Conservation (phyloP, 257 asterid species). For the Vinca minor region DNA sequence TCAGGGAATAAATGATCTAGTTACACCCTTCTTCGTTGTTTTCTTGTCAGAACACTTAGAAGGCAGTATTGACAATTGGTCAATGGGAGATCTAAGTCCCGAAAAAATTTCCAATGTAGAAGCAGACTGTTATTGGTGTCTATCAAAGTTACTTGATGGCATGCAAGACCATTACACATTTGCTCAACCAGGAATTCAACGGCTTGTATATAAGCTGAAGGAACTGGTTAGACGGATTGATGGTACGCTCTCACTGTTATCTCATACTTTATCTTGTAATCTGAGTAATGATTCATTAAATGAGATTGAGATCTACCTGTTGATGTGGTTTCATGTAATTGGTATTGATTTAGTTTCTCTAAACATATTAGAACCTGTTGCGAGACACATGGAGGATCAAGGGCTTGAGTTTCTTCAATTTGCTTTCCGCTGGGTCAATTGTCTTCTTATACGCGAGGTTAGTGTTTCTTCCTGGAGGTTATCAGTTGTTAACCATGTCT, state of each 20-base stretch:
- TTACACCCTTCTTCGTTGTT: constrained; percentile 87
- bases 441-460: constrained; percentile 97
- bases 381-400: constrained; percentile 84
- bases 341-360: constrained; percentile 3
- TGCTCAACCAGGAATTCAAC: constrained; percentile 98
- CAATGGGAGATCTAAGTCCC: constrained; percentile 53
- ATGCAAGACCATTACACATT: constrained; percentile 99
- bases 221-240: constrained; percentile 91
- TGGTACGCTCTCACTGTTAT: constrained; percentile 36
- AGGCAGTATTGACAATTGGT: constrained; percentile 73
- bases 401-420: constrained; percentile 99
- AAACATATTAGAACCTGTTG: constrained; percentile 57
- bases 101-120: constrained; percentile 65
- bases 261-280: neutral
- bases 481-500: no score
- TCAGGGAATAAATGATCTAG: constrained; percentile 97
- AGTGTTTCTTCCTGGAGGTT: constrained; percentile 10
- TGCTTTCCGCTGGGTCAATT: constrained; percentile 99
- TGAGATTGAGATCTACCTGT: no score
- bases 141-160: constrained; percentile 89
- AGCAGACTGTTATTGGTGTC: constrained; percentile 99
- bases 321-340: no score
- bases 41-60: constrained; percentile 81
- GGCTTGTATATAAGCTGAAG: constrained; percentile 93
- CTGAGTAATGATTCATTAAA: no score